Percentiles rank a stretch among this genome's conserved stretches.
phyloP scores from a whole-genome alignment of 2,329 filamentous ascomycete genomes.

The Ambrosiella cleistominuta region DNA sequence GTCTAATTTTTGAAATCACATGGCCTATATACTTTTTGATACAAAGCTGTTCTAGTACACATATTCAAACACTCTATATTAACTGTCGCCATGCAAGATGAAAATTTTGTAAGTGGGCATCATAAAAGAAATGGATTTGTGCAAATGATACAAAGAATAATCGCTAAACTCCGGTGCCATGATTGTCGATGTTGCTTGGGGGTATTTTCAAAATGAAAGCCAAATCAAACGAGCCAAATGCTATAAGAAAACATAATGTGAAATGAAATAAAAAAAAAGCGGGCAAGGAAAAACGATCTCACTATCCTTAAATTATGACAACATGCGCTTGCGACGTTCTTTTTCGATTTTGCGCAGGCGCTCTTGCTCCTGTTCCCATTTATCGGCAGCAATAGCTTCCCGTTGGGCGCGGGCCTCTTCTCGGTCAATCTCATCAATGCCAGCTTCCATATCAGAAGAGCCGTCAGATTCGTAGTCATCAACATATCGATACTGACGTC shows the following conservation, averaged over 20 bases:
- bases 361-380: constrained; percentile 44
- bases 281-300: not conserved
- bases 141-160: constrained; percentile 1
- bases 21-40: no score
- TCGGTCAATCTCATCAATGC: constrained; percentile 52
- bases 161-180: not conserved
- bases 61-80: no score
- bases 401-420: constrained; percentile 49
- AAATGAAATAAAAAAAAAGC: not conserved
- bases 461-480: constrained; percentile 45
- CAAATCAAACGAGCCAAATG: not conserved
- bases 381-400: constrained; percentile 50
- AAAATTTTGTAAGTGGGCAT: not conserved
- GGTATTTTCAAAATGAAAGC: not conserved
- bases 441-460: constrained; percentile 66
- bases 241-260: constrained; percentile 2
- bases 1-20: no score
- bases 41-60: no score
- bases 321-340: constrained; percentile 30
- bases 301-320: not conserved
- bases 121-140: not conserved
- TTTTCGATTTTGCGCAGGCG: constrained; percentile 44
- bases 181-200: not conserved
- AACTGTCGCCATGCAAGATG: not conserved
- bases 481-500: constrained; percentile 7